A percentile compares a stretch with the other conserved stretches of the same genome.
These are phyloP conservation scores for Geotrichum phurueaensis DNA, from an alignment of 1,139 yeast genomes.

Conservation along the genomic window DNA sequence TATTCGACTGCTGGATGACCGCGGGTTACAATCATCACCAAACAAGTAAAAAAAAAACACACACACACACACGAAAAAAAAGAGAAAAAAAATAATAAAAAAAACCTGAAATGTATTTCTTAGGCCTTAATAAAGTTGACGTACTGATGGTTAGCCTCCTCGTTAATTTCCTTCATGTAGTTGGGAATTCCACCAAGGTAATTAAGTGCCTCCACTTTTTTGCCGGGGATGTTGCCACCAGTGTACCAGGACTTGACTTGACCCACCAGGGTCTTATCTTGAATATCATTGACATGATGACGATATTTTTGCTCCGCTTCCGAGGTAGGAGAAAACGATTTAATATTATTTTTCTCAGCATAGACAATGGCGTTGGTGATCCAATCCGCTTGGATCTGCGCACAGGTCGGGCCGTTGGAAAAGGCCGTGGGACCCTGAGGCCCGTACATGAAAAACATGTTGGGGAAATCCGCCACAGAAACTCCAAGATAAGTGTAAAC, in stretches of 20 bases:
- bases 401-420: constrained; percentile 27
- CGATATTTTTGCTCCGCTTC: constrained; percentile 15
- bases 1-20: too few species aligned
- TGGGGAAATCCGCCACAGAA: constrained; percentile 29
- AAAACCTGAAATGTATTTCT: neutral
- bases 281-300: constrained; percentile 12
- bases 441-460: constrained; percentile 32
- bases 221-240: constrained; percentile 20
- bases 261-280: constrained; percentile 13
- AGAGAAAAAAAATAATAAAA: neutral
- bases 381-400: constrained; percentile 18
- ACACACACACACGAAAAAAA: too few species aligned
- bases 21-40: too few species aligned
- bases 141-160: constrained; percentile 7
- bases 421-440: constrained; percentile 36
- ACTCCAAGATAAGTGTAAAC: constrained; percentile 29
- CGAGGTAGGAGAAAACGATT: constrained; percentile 7
- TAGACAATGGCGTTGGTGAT: constrained; percentile 16
- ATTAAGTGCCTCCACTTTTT: constrained; percentile 17
- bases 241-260: constrained; percentile 17
- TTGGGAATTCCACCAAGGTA: constrained; percentile 18
- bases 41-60: neutral
- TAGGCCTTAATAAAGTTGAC: constrained; percentile 9
- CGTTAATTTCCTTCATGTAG: constrained; percentile 9
- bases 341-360: constrained; percentile 8